phyloP scores from a whole-genome alignment of 2,329 filamentous ascomycete genomes.

The Westerdykella aurantiaca region DNA sequence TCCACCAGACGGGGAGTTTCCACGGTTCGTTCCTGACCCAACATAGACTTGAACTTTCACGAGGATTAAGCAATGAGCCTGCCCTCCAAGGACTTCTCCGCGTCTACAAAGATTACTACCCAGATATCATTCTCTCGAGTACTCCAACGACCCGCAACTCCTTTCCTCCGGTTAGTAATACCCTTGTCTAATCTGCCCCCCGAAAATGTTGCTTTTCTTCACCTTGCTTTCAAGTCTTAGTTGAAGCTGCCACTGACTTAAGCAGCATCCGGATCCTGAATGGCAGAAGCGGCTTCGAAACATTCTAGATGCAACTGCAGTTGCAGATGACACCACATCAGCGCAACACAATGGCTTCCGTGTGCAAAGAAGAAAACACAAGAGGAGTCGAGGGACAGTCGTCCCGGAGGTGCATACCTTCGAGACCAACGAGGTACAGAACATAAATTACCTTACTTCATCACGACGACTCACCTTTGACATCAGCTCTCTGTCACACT shows the following conservation, averaged over 20 bases:
- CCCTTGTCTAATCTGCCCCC: slow-evolving; percentile 5
- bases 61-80: slow-evolving; percentile 58
- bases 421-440: slow-evolving; percentile 57
- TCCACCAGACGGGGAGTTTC: background rate
- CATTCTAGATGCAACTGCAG: slow-evolving; percentile 56
- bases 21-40: background rate
- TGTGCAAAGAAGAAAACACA: slow-evolving; percentile 51
- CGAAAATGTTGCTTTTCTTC: slow-evolving; percentile 1
- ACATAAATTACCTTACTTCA: slow-evolving; percentile 3
- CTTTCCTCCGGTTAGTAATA: slow-evolving; percentile 36
- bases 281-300: slow-evolving; percentile 65
- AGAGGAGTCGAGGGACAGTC: slow-evolving; percentile 46
- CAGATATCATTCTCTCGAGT: slow-evolving; percentile 76
- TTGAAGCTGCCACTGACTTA: slow-evolving; percentile 16
- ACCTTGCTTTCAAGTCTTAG: background rate
- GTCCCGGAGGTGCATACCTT: slow-evolving; percentile 68
- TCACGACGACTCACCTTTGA: background rate
- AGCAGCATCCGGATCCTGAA: slow-evolving; percentile 62
- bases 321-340: slow-evolving; percentile 36
- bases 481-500: slow-evolving; percentile 44
- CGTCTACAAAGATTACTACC: slow-evolving; percentile 88
- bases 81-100: slow-evolving; percentile 67
- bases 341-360: slow-evolving; percentile 54
- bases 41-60: slow-evolving; percentile 44
- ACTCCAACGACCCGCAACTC: slow-evolving; percentile 43